Conservation (phyloP, 1,139 yeast genomes). For the Hansenula lynferdii region DNA sequence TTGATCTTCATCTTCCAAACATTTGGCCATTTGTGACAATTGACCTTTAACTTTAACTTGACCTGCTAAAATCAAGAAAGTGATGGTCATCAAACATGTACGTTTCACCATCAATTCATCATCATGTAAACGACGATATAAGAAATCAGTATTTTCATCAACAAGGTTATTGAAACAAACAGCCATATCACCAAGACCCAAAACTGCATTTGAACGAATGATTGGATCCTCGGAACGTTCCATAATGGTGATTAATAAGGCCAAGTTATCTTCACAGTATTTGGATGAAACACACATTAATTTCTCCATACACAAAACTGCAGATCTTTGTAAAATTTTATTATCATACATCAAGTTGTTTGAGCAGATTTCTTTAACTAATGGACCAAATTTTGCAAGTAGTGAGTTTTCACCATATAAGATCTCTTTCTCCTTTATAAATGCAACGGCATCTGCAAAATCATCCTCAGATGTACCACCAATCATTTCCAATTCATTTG, state of each 20-base stretch:
- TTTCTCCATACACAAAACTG: constrained; percentile 80
- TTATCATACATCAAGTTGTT: constrained; percentile 56
- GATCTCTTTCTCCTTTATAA: constrained; percentile 79
- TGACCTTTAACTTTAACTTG: constrained; percentile 98
- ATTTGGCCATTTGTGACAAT: constrained; percentile 95
- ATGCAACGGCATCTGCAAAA: constrained; percentile 80
- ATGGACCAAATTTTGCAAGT: constrained; percentile 71
- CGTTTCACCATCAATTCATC: constrained; percentile 85
- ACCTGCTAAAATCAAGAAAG: constrained; percentile 93
- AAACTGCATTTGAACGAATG: constrained; percentile 83
- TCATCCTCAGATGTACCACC: constrained; percentile 97
- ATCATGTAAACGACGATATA: constrained; percentile 84
- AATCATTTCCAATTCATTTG: constrained; percentile 83
- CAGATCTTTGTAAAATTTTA: constrained; percentile 56
- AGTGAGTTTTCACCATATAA: constrained; percentile 73
- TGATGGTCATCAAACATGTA: constrained; percentile 95
- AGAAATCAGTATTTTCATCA: constrained; percentile 86
- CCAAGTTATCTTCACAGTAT: constrained; percentile 79
- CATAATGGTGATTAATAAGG: constrained; percentile 74
- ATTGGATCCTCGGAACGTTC: constrained; percentile 82
- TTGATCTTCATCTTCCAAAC: constrained; percentile 84
- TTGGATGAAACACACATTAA: constrained; percentile 90
- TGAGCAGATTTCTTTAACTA: constrained; percentile 72
- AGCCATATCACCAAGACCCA: constrained; percentile 96
- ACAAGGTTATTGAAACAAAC: constrained; percentile 92